phyloP scores from a whole-genome alignment of 257 asterid genomes.

The Solanum rostratum region DNA sequence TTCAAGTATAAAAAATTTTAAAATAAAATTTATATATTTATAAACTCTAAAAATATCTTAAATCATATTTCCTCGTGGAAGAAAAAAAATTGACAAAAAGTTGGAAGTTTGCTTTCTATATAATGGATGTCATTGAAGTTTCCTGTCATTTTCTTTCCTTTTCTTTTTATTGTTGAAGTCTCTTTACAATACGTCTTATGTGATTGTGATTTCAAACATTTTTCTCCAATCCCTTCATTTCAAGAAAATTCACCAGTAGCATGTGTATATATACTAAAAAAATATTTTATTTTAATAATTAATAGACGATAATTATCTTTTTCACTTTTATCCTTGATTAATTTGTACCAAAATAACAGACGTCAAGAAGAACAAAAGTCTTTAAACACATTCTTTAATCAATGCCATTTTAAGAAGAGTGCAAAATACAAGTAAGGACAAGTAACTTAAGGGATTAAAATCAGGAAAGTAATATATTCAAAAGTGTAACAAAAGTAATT shows the following conservation, averaged over 20 bases:
- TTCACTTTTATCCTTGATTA: background rate
- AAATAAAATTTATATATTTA: background rate
- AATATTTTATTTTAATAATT: background rate
- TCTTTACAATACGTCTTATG: background rate
- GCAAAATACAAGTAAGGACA: background rate
- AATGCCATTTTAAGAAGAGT: background rate
- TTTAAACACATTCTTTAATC: background rate
- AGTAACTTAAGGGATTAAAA: background rate
- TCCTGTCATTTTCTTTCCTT: background rate
- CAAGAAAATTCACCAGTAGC: background rate
- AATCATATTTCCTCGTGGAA: background rate
- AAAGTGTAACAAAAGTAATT: background rate
- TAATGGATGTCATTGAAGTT: background rate
- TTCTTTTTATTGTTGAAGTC: background rate
- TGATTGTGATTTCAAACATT: background rate
- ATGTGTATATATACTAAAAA: too few species aligned
- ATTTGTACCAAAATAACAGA: background rate
- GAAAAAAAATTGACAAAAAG: background rate
- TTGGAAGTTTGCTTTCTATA: background rate
- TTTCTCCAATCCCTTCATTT: too few species aligned
- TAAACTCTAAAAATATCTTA: background rate
- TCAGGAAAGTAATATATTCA: background rate
- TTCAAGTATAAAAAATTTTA: too few species aligned
- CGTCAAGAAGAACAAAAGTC: background rate
- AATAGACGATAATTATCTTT: background rate